Evolutionary conservation across 208 protist species (phyloP).

Genomic region (Angomonas ambiguus): DNA sequence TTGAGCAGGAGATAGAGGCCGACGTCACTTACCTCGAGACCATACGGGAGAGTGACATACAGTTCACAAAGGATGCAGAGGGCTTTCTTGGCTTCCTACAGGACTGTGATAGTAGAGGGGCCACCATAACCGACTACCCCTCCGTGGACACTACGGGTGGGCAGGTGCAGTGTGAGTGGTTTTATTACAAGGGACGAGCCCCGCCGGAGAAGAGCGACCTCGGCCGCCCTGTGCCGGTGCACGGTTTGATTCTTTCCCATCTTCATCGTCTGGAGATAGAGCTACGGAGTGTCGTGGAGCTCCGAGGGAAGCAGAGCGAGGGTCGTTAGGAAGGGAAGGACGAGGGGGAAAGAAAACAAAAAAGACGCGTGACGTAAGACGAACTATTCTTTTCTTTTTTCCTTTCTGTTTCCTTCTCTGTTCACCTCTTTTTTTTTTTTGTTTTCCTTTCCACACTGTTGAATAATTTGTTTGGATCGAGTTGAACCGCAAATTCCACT

Average conservation of each 20-base stretch:
- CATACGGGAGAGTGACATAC: neutral
- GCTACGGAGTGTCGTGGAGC: constrained; percentile 71
- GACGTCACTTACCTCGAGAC: neutral
- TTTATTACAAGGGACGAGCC: neutral
- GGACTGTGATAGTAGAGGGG: neutral
- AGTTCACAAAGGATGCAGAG: neutral
- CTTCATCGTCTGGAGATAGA: constrained; percentile 77
- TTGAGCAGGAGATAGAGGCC: neutral
- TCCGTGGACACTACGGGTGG: too few species aligned
- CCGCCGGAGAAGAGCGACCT: constrained; percentile 11
- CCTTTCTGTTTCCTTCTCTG: constrained; percentile 8
- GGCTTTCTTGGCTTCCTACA: neutral
- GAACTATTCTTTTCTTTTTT: neutral
- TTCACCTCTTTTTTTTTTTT: constrained; percentile 12
- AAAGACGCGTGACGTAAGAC: too few species aligned
- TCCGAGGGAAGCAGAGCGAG: constrained; percentile 35
- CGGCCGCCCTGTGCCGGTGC: constrained; percentile 72
- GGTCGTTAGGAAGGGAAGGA: too few species aligned
- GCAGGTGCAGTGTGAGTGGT: neutral
- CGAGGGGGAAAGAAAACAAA: too few species aligned
- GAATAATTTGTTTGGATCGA: too few species aligned
- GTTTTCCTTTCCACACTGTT: constrained; percentile 10
- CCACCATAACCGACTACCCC: neutral
- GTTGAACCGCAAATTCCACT: constrained; percentile 3
- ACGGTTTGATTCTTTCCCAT: constrained; percentile 62